phyloP scores from a whole-genome alignment of 306 rosid genomes.

The Lotus japonicus region DNA sequence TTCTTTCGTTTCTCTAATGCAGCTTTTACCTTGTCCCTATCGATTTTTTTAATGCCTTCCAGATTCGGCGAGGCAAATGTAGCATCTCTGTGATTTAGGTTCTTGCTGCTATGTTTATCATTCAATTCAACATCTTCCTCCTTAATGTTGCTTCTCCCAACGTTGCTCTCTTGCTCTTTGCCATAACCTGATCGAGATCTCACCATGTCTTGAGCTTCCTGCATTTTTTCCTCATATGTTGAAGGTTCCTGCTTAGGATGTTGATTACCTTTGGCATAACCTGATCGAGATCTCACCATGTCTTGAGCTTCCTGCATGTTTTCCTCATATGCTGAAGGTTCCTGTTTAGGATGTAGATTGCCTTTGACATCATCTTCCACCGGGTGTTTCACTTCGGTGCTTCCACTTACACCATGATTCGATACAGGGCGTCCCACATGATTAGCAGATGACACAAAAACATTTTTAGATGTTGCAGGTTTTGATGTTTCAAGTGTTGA shows the following conservation, averaged over 20 bases:
- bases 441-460: slow-evolving; percentile 45
- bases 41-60: slow-evolving; percentile 71
- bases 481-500: slow-evolving; percentile 43
- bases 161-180: slow-evolving; percentile 45
- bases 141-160: slow-evolving; percentile 44
- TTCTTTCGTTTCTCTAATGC: slow-evolving; percentile 87
- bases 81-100: slow-evolving; percentile 45
- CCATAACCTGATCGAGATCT: slow-evolving; percentile 40
- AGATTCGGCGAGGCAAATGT: slow-evolving; percentile 50
- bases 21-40: slow-evolving; percentile 81
- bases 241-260: slow-evolving; percentile 26
- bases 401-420: slow-evolving; percentile 42
- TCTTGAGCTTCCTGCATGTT: slow-evolving; percentile 40
- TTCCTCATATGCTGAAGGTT: slow-evolving; percentile 34
- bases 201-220: slow-evolving; percentile 34
- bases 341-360: slow-evolving; percentile 30
- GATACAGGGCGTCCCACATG: slow-evolving; percentile 36
- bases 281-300: slow-evolving; percentile 32
- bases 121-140: slow-evolving; percentile 50
- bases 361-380: slow-evolving; percentile 50
- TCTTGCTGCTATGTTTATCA: slow-evolving; percentile 47
- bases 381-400: slow-evolving; percentile 46
- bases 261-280: slow-evolving; percentile 40
- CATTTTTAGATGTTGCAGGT: slow-evolving; percentile 46
- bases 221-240: slow-evolving; percentile 34